Conservation (phyloP, 768 basidiomycete species). For the Leccinum sublutescens region DNA sequence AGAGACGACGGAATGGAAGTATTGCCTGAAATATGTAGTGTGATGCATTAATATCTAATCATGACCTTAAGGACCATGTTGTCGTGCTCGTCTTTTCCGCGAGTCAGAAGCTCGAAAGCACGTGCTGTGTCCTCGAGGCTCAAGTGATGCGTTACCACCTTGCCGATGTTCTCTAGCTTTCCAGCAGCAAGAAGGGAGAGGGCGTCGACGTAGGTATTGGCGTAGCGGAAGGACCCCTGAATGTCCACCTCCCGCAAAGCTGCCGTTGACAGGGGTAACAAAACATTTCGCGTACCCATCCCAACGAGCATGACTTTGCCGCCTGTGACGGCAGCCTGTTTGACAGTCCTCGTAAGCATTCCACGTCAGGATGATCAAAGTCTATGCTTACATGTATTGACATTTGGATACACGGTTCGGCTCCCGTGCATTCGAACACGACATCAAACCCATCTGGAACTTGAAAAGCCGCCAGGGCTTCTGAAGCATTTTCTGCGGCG, state of each 20-base stretch:
- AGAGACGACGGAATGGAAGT: slow-evolving; percentile 3
- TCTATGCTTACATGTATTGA: slow-evolving; percentile 72
- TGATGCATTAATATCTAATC: slow-evolving; percentile 61
- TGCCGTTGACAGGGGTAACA: slow-evolving; percentile 80
- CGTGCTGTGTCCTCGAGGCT: slow-evolving; percentile 58
- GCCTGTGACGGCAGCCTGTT: slow-evolving; percentile 76
- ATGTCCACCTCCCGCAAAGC: slow-evolving; percentile 91
- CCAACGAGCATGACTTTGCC: slow-evolving; percentile 93
- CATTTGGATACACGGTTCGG: slow-evolving; percentile 89
- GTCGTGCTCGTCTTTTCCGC: slow-evolving; percentile 77
- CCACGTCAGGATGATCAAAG: slow-evolving; percentile 9
- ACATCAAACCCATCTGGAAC: slow-evolving; percentile 82
- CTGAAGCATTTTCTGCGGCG: slow-evolving; percentile 56
- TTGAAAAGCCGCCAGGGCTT: slow-evolving; percentile 54
- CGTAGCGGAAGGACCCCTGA: slow-evolving; percentile 87
- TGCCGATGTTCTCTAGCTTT: slow-evolving; percentile 59
- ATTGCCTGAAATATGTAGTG: neutral
- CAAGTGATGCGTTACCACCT: slow-evolving; percentile 80
- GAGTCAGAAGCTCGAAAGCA: slow-evolving; percentile 80
- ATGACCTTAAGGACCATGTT: slow-evolving; percentile 89
- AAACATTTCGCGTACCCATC: slow-evolving; percentile 86
- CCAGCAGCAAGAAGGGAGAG: slow-evolving; percentile 69
- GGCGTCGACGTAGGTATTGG: slow-evolving; percentile 88
- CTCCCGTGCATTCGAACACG: slow-evolving; percentile 95
- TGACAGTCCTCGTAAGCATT: slow-evolving; percentile 14